Evolutionary conservation across 805 yeast species (phyloP).

Genomic region (Teunomyces barrocoloradensis): DNA sequence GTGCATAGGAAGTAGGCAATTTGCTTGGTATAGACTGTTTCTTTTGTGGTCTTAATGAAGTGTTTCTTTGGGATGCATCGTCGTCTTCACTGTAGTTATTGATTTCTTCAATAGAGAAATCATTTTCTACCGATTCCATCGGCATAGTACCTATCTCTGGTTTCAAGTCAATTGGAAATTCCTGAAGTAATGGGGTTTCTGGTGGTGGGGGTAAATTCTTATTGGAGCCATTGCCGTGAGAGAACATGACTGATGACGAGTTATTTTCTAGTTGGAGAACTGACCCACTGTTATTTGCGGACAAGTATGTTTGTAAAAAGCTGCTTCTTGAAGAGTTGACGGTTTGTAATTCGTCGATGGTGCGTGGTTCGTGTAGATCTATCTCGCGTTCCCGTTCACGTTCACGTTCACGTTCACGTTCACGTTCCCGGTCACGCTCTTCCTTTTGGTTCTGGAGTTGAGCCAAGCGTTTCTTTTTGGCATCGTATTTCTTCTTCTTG

Average conservation of each 20-base stretch:
- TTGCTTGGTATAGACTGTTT: neutral
- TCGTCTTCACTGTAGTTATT: slow-evolving; percentile 41
- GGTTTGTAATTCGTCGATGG: slow-evolving; percentile 7
- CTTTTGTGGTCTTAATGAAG: slow-evolving; percentile 10
- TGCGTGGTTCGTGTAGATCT: slow-evolving; percentile 6
- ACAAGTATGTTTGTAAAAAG: slow-evolving; percentile 9
- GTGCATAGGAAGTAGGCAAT: slow-evolving; percentile 4
- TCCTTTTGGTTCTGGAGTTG: slow-evolving; percentile 29
- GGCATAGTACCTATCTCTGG: neutral
- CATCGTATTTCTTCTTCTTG: slow-evolving; percentile 65
- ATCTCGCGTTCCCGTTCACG: slow-evolving; percentile 18
- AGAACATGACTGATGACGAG: neutral
- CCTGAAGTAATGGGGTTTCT: neutral
- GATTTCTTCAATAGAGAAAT: slow-evolving; percentile 37
- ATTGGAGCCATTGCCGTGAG: slow-evolving; percentile 1
- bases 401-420: slow-evolving; percentile 9
- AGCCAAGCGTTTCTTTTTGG: slow-evolving; percentile 36
- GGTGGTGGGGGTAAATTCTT: slow-evolving; percentile 10
- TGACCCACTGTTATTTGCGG: slow-evolving; percentile 8
- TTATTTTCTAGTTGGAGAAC: slow-evolving; percentile 1
- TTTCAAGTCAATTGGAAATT: slow-evolving; percentile 7
- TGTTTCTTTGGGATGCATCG: slow-evolving; percentile 6
- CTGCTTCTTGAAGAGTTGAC: slow-evolving; percentile 11
- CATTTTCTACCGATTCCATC: slow-evolving; percentile 1
- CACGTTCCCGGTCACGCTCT: slow-evolving; percentile 18